These are phyloP conservation scores for Logfia minima DNA, from an alignment of 129 eudicot genomes.

Conservation along the genomic window DNA sequence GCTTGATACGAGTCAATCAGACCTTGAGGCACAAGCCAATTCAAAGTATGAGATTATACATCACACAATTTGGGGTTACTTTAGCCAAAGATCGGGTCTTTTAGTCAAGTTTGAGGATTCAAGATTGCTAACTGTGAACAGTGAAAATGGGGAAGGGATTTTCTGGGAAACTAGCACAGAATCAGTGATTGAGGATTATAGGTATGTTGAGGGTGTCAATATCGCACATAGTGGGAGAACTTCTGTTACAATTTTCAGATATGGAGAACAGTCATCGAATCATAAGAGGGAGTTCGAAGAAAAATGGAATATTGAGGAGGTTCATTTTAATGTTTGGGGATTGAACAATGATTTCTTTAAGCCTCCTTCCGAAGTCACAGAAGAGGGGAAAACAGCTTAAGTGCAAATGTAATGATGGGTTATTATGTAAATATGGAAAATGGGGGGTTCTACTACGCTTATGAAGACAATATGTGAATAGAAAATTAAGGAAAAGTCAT, in stretches of 20 bases:
- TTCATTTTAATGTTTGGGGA: slow-evolving; percentile 75
- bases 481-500: not conserved
- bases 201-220: slow-evolving; percentile 84
- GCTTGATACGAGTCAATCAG: slow-evolving; percentile 73
- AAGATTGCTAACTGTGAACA: slow-evolving; percentile 58
- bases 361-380: slow-evolving; percentile 60
- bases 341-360: slow-evolving; percentile 61
- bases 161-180: slow-evolving; percentile 97
- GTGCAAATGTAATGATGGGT: slow-evolving; percentile 5
- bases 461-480: slow-evolving; percentile 18
- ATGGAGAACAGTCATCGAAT: slow-evolving; percentile 88
- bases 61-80: slow-evolving; percentile 97
- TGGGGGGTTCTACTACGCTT: slow-evolving; percentile 7
- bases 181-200: slow-evolving; percentile 79
- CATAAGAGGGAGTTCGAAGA: slow-evolving; percentile 85
- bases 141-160: slow-evolving; percentile 67
- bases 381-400: slow-evolving; percentile 18
- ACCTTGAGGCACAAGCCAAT: slow-evolving; percentile 74
- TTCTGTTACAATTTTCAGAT: slow-evolving; percentile 70
- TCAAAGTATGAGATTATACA: slow-evolving; percentile 75
- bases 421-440: slow-evolving; percentile 23
- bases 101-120: slow-evolving; percentile 91
- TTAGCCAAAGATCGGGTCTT: slow-evolving; percentile 97
- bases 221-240: slow-evolving; percentile 88
- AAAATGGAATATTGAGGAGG: slow-evolving; percentile 83